Percentiles rank a stretch among this genome's conserved stretches.
phyloP scores from a whole-genome alignment of 352 stramenopile species.

The Aphanomyces stellatus region DNA sequence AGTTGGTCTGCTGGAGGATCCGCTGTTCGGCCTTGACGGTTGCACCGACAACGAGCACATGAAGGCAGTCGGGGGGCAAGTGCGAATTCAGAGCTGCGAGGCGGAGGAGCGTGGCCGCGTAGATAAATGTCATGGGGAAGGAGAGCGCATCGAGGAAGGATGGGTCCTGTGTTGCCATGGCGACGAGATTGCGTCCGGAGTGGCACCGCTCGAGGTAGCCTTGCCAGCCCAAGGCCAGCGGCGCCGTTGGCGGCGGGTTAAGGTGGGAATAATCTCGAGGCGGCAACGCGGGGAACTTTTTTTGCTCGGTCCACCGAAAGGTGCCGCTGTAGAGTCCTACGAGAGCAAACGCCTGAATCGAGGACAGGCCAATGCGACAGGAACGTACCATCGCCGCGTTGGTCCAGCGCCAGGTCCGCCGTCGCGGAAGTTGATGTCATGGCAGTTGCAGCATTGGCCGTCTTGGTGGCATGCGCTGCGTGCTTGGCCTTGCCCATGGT shows the following conservation, averaged over 20 bases:
- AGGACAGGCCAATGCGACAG: not conserved
- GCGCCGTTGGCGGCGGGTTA: not conserved
- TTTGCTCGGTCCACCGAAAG: constrained; percentile 66
- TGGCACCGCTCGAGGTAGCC: constrained; percentile 34
- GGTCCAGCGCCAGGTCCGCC: constrained; percentile 47
- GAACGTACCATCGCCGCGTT: constrained; percentile 41
- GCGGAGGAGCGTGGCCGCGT: constrained; percentile 30
- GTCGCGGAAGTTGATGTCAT: not conserved
- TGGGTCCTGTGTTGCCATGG: constrained; percentile 34
- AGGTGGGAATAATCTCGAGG: not conserved
- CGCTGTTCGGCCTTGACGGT: constrained; percentile 64
- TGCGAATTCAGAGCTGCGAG: constrained; percentile 16
- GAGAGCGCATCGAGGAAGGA: constrained; percentile 71
- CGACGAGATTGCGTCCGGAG: constrained; percentile 28
- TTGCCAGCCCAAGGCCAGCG: constrained; percentile 34
- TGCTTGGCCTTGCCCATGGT: no score
- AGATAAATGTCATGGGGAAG: constrained; percentile 56
- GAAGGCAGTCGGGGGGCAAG: constrained; percentile 2
- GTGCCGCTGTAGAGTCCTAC: constrained; percentile 60
- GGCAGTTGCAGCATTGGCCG: not conserved
- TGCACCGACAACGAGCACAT: constrained; percentile 49
- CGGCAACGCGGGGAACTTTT: constrained; percentile 40
- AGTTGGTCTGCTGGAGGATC: constrained; percentile 52
- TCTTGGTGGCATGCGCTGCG: no score
- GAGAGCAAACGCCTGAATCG: not conserved